Evolutionary conservation across 768 basidiomycete species (phyloP).

Genomic region (Pilatotrama ljubarskyi): DNA sequence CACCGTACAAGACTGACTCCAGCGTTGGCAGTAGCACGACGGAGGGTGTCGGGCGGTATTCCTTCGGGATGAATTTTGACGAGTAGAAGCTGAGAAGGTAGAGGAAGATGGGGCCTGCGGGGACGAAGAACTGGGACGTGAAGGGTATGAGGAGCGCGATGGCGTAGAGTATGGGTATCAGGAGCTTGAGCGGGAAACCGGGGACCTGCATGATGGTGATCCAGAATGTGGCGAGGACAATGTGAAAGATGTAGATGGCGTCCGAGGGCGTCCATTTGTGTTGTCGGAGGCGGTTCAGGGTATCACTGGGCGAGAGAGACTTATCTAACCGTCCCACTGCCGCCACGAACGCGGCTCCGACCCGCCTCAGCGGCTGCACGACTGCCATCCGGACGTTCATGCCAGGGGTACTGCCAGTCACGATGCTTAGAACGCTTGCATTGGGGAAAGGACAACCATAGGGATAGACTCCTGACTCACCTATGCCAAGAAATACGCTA

Average conservation of each 20-base stretch:
- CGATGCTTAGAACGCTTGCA: too few relatives aligned
- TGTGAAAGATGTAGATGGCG: constrained; percentile 63
- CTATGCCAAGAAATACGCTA: too few relatives aligned
- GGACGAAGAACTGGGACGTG: constrained; percentile 88
- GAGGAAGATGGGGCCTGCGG: constrained; percentile 81
- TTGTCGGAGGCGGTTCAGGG: constrained; percentile 55
- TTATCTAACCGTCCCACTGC: constrained; percentile 73
- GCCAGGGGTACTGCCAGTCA: not conserved
- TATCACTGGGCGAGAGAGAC: constrained; percentile 70
- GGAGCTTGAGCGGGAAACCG: constrained; percentile 69
- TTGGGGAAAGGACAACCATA: too few relatives aligned
- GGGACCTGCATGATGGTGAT: constrained; percentile 70
- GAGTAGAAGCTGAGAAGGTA: constrained; percentile 89
- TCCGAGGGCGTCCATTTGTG: constrained; percentile 61
- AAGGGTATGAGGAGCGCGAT: constrained; percentile 76
- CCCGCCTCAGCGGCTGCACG: constrained; percentile 20
- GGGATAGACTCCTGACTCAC: too few relatives aligned
- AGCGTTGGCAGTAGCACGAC: constrained; percentile 93
- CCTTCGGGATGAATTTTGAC: constrained; percentile 78
- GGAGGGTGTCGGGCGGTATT: constrained; percentile 78
- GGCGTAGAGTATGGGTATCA: constrained; percentile 72
- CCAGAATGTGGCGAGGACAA: constrained; percentile 68
- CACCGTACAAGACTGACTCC: constrained; percentile 93
- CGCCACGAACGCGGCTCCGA: constrained; percentile 37
- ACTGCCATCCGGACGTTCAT: constrained; percentile 6